Percentiles rank a stretch among this genome's conserved stretches.
These are phyloP conservation scores for Apiospora pterosperma DNA, from an alignment of 2,329 filamentous ascomycete genomes.

Conservation along the genomic window DNA sequence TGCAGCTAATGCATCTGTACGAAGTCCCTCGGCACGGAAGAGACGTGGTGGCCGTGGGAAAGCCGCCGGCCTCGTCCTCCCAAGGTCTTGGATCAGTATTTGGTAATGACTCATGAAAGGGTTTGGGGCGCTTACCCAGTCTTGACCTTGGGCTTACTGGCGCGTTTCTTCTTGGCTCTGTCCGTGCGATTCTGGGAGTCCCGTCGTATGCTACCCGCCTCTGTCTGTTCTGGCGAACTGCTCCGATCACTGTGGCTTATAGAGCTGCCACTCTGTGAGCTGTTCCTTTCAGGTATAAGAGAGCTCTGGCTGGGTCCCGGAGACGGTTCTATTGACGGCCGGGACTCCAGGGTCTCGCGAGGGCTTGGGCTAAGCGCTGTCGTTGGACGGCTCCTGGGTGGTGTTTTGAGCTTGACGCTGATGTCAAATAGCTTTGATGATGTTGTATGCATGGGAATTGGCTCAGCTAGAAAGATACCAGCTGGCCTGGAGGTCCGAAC, in stretches of 20 bases:
- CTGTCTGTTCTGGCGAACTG: neutral
- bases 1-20: slow-evolving; percentile 20
- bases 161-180: slow-evolving; percentile 17
- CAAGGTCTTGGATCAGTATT: neutral
- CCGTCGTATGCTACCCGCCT: neutral
- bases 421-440: neutral
- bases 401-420: neutral
- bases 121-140: slow-evolving; percentile 16
- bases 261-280: neutral
- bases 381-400: neutral
- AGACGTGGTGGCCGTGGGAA: neutral
- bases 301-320: neutral
- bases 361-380: neutral
- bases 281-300: neutral
- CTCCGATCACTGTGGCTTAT: slow-evolving; percentile 6
- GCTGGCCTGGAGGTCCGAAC: neutral
- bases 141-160: slow-evolving; percentile 22
- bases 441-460: neutral
- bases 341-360: neutral
- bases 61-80: neutral
- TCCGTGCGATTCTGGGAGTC: neutral
- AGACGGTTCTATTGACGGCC: neutral
- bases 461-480: neutral
- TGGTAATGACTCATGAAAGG: slow-evolving; percentile 1
- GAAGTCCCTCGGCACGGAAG: neutral